phyloP scores from a whole-genome alignment of 768 basidiomycete species.

The Leucosporidium creatinivorum region DNA sequence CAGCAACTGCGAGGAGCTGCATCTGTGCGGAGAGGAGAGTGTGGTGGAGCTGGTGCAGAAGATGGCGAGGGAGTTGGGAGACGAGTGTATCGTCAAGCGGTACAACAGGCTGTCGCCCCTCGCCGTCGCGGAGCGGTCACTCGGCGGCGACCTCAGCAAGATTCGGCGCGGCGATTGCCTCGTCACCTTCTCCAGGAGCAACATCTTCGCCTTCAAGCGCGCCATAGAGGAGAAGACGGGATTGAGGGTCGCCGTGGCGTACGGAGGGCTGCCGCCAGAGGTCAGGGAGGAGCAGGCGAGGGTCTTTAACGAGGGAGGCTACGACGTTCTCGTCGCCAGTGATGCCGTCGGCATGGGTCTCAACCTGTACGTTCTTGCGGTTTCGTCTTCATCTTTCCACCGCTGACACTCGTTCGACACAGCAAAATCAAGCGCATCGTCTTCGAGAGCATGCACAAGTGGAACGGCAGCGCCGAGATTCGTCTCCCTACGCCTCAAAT shows the following conservation, averaged over 20 bases:
- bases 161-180: constrained; percentile 81
- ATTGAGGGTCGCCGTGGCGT: constrained; percentile 80
- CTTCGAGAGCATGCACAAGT: constrained; percentile 65
- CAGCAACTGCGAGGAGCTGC: constrained; percentile 67
- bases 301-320: constrained; percentile 80
- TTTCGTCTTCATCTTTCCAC: no score
- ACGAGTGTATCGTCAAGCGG: constrained; percentile 68
- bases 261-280: constrained; percentile 86
- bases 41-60: constrained; percentile 70
- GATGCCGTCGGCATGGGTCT: constrained; percentile 97
- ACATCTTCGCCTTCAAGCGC: constrained; percentile 71
- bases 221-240: constrained; percentile 63
- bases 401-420: constrained; percentile 15
- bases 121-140: constrained; percentile 56
- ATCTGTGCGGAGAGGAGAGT: constrained; percentile 91
- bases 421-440: constrained; percentile 88
- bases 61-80: constrained; percentile 68
- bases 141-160: constrained; percentile 55
- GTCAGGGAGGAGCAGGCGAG: constrained; percentile 83
- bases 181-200: constrained; percentile 69
- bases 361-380: constrained; percentile 68
- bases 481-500: constrained; percentile 63
- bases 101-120: constrained; percentile 86
- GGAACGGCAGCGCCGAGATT: constrained; percentile 47
- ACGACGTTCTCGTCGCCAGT: constrained; percentile 83